A percentile compares a stretch with the other conserved stretches of the same genome.
phyloP scores from a whole-genome alignment of 228 moss, liverwort and hornwort genomes.

The Sphagnum magellanicum region DNA sequence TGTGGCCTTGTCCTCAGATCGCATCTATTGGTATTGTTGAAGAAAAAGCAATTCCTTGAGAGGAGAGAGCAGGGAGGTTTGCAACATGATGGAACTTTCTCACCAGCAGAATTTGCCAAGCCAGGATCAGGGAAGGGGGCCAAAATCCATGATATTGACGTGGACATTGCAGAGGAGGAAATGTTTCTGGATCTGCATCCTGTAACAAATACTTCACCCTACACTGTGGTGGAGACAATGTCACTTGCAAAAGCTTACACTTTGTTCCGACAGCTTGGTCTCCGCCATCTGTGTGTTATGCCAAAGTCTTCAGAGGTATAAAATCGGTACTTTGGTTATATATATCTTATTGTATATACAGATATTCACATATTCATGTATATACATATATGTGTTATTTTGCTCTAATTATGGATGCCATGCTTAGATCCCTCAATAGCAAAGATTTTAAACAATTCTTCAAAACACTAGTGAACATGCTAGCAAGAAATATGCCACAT shows the following conservation, averaged over 20 bases:
- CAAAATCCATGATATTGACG: conserved; percentile 39
- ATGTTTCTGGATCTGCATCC: conserved; percentile 69
- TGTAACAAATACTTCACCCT: conserved; percentile 84
- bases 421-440: too few relatives aligned
- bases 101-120: conserved; percentile 70
- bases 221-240: conserved; percentile 84
- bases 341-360: too few relatives aligned
- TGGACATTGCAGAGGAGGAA: conserved; percentile 49
- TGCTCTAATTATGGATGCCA: too few relatives aligned
- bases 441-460: too few relatives aligned
- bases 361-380: too few relatives aligned
- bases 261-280: conserved; percentile 82
- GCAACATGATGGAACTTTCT: conserved; percentile 13
- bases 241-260: conserved; percentile 86
- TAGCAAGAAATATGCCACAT: background rate
- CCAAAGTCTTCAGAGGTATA: conserved; percentile 42
- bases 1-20: conserved; percentile 72
- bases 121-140: conserved; percentile 62
- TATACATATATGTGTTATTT: too few relatives aligned
- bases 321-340: too few relatives aligned
- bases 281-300: conserved; percentile 91
- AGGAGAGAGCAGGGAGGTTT: conserved; percentile 5
- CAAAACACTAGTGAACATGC: too few relatives aligned
- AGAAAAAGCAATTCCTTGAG: conserved; percentile 49
- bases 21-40: conserved; percentile 73